Evolutionary conservation across 1,284 basidiomycete genomes (phyloP).

Genomic region (Mycena sp.): DNA sequence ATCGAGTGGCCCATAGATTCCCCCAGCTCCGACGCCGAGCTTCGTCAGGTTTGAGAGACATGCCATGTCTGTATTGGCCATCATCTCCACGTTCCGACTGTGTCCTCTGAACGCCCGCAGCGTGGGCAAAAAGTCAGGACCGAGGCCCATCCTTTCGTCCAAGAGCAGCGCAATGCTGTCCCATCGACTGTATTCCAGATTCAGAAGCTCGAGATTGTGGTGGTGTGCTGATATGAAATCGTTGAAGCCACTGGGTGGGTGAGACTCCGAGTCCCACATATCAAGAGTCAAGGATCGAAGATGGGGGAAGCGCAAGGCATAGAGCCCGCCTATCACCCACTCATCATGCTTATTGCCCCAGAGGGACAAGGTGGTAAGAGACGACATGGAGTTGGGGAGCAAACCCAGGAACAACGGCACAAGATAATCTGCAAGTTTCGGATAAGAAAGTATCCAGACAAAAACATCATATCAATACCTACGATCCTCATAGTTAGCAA

Average conservation of each 20-base stretch:
- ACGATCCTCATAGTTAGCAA: background rate
- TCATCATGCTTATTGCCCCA: background rate
- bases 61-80: background rate
- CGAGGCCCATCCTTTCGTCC: background rate
- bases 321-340: background rate
- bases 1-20: background rate
- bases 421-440: background rate
- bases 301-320: conserved; percentile 3
- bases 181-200: background rate
- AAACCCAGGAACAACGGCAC: background rate
- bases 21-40: background rate
- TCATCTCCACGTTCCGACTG: background rate
- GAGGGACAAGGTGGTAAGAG: conserved; percentile 7
- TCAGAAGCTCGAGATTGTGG: background rate
- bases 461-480: background rate
- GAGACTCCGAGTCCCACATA: background rate
- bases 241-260: background rate
- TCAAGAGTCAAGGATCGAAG: conserved; percentile 1
- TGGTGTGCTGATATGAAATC: background rate
- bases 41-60: background rate
- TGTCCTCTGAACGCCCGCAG: conserved; percentile 3
- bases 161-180: background rate
- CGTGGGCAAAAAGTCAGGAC: background rate
- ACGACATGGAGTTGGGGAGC: background rate
- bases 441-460: background rate